These are phyloP conservation scores for Ogataea hybrid DNA, from an alignment of 1,139 yeast species.

Conservation along the genomic window DNA sequence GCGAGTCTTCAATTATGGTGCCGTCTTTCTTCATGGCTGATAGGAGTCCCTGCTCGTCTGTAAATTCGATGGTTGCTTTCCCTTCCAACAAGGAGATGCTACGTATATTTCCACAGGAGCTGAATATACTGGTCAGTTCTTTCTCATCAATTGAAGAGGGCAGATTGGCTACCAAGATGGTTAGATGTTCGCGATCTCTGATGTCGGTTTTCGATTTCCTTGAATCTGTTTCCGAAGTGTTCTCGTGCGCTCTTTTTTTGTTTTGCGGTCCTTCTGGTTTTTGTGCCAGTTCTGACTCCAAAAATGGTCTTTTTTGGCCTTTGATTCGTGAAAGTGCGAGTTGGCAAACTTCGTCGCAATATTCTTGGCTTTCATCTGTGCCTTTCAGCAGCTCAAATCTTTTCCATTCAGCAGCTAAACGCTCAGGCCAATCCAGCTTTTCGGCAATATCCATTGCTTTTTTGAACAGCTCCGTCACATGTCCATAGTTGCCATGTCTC, in stretches of 20 bases:
- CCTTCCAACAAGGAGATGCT: slow-evolving; percentile 30
- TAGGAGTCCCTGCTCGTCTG: slow-evolving; percentile 45
- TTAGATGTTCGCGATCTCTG: slow-evolving; percentile 57
- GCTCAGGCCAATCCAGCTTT: slow-evolving; percentile 50
- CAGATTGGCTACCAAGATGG: slow-evolving; percentile 47
- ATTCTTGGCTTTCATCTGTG: slow-evolving; percentile 41
- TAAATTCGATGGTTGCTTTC: slow-evolving; percentile 56
- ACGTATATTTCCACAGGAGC: slow-evolving; percentile 59
- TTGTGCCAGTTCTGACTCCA: too few species aligned
- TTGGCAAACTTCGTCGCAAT: slow-evolving; percentile 34
- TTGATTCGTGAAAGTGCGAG: too few species aligned
- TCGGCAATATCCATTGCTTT: slow-evolving; percentile 35
- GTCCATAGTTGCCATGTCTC: slow-evolving; percentile 27
- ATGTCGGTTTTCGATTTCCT: slow-evolving; percentile 4
- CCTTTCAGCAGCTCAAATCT: slow-evolving; percentile 42
- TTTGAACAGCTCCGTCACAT: slow-evolving; percentile 33
- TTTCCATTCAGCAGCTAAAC: slow-evolving; percentile 46
- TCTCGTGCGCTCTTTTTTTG: too few species aligned
- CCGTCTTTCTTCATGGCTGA: slow-evolving; percentile 61
- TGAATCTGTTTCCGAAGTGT: slow-evolving; percentile 5
- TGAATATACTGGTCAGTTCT: slow-evolving; percentile 38
- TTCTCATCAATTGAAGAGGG: slow-evolving; percentile 35
- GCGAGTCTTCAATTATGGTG: slow-evolving; percentile 44
- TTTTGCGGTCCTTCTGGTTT: too few species aligned
- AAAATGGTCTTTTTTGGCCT: too few species aligned